A percentile compares a stretch with the other conserved stretches of the same genome.
Conservation (phyloP, 805 yeast species). For the Pichia pseudocactophila region DNA sequence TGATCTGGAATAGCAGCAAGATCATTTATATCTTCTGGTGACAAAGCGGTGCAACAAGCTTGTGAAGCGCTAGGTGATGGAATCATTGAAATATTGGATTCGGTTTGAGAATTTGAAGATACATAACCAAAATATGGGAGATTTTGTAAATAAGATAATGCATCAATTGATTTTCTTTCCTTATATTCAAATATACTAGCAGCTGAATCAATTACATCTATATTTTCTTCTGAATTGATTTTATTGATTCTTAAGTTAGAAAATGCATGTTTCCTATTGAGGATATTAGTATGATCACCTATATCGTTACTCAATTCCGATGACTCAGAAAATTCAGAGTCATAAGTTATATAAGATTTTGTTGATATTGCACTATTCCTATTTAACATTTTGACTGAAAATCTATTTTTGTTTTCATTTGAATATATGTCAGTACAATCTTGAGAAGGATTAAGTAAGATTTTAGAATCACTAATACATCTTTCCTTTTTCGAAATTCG, state of each 20-base stretch:
- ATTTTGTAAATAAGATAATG: conserved; percentile 1
- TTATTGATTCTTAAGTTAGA: conserved; percentile 35
- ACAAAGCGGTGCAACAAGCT: conserved; percentile 37
- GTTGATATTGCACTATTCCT: conserved; percentile 32
- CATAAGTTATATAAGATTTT: conserved; percentile 49
- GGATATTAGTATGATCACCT: conserved; percentile 14
- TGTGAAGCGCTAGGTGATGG: conserved; percentile 28
- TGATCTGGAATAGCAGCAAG: conserved; percentile 84
- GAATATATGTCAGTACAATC: not conserved
- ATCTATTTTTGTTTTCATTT: conserved; percentile 1
- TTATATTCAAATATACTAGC: not conserved
- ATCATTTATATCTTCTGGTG: conserved; percentile 57
- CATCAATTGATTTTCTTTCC: not conserved
- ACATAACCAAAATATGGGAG: conserved; percentile 13
- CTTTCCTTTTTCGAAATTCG: not conserved
- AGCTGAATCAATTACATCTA: not conserved
- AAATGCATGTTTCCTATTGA: conserved; percentile 42
- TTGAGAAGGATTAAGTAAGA: not conserved
- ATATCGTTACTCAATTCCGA: conserved; percentile 11
- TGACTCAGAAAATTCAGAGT: conserved; percentile 40
- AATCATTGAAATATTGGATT: conserved; percentile 23
- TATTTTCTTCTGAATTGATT: not conserved
- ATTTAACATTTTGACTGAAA: conserved; percentile 27
- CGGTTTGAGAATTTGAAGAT: conserved; percentile 3
- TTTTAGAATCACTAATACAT: conserved; percentile 3